Base-by-base conservation (phyloP, 495 filamentous ascomycete species). In the Astrothelium subdiscretum region DNA sequence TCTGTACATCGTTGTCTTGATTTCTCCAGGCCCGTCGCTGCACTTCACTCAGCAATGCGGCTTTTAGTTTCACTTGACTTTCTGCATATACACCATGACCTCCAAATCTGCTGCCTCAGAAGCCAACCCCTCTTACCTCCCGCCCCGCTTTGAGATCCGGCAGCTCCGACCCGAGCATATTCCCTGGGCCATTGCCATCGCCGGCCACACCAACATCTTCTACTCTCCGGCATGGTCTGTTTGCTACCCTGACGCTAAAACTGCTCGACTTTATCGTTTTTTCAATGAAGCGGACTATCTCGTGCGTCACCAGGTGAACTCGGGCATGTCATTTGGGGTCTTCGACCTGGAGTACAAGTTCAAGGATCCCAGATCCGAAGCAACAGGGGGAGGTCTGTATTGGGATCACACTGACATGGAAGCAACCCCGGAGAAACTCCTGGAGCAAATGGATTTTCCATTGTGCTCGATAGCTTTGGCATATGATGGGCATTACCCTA, bases 361-460 rank as follows among this genome's bases (percentile, higher is more conserved):
- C 71, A 78, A 76, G 64, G 63, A 63, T 0, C 69, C 75, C 48
- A 71, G 71, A 38, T 77, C 76, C 3, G 73, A 60, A 0, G 67
- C 68, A 10, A 71, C 70, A 10, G 74, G 68, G 6, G 78, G 78
- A 18, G 66, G 59, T 11, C 71, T 78, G 24, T 77, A 74, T 71
- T 80, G 74, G 75, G 71, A 79, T 29, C 48, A 62, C 0, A 65
- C 64, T 27, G 57, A 73, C 35, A 3, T 67, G 0, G 31, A 66
- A 22, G 72, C 72, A 27, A 73, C 76, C 52, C 63, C 78, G 42
- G 73, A 78, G 59, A 70, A 63, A 20, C 62, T 80, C 42, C 76
- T 78, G 74, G 66, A 73, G 63, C 73, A 77, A 32, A 81, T 79
- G 74, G 77, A 79, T 62, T 75, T 75, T 63, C 78, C 78, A 0